Base-by-base conservation (phyloP, 352 stramenopile species). In the Globisporangium takayamanum region DNA sequence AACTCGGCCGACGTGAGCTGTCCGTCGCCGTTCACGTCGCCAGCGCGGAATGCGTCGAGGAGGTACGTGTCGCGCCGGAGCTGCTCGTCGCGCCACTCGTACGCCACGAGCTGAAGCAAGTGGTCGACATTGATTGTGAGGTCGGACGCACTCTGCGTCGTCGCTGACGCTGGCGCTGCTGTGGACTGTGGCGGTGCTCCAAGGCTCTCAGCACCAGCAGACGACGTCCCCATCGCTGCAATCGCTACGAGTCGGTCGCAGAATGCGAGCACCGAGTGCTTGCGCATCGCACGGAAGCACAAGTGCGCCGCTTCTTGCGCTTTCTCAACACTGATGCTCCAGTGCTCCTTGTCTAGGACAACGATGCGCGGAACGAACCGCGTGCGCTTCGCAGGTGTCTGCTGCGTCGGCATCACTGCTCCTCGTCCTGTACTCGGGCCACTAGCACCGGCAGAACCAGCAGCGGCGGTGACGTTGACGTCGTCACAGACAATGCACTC, bases 11-110 rank as follows among this genome's bases (percentile, higher is more conserved):
- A 84, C 16, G 81, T 91, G 46, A 93, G 64, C 49, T 89, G 68
- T 0, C 84, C 84, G 59, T 93, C 84, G 36, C 81, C 84, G 57
- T 93, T 89, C 45, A 91, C 76, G 51, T 93, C 81, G 22, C 84
- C 84, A 6, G 79, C 81, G 26, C 78, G 84, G 68, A 93, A 93
- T 0, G 78, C 76, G 22, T 91, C 76, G 18, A 86, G 61, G 62
- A 93, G 60, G 48, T 89, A 70, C 2, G 51, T 69, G 60, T 93
- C 81, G 4, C 84, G 75, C 26, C 84, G 74, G n/a, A 68, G 48
- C 57, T 93, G 80, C 52, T 93, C 84, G 16, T 78, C 70, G 5
- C 68, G 66, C 81, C 84, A 93, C 58, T 93, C 84, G 3, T 73
- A 56, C 22, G 85, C 59, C 20, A 88, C 81, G 6, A 89, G 59